Conservation (phyloP, 116 monocot genomes). For the Phalaenopsis hybrid region DNA sequence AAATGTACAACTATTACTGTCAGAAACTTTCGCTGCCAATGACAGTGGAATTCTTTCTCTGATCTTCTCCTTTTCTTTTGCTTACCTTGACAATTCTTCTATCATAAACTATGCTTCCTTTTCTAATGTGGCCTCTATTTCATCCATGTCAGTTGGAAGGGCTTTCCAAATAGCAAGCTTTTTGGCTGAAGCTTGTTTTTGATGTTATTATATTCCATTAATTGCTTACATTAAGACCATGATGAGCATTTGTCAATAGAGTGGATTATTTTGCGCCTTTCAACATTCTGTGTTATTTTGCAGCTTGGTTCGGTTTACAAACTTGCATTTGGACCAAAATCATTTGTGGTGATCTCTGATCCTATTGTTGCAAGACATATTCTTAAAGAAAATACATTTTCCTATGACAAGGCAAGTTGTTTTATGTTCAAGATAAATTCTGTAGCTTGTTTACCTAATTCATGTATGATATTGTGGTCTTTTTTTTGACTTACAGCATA, state of each 20-base stretch:
- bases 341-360: constrained; percentile 99
- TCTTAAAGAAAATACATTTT: constrained; percentile 94
- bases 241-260: not conserved
- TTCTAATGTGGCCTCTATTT: not conserved
- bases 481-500: constrained; percentile 2
- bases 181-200: not conserved
- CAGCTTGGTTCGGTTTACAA: constrained; percentile 99
- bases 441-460: constrained; percentile 1
- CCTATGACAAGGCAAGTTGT: constrained; percentile 87
- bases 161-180: not conserved
- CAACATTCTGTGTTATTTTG: constrained; percentile 7
- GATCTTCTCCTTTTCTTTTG: not conserved
- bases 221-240: not conserved
- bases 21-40: not conserved
- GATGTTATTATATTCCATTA: not conserved
- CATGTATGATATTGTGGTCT: not conserved
- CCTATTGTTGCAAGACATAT: constrained; percentile 93
- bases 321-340: constrained; percentile 97
- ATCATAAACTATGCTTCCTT: not conserved
- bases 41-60: not conserved
- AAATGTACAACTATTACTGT: not conserved
- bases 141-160: not conserved
- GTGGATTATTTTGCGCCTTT: not conserved
- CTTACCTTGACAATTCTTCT: not conserved
- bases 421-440: not conserved